Evolutionary conservation across 257 asterid species (phyloP), one percentile per base, ranked within the genome.

Genomic region (Gynochthodes officinalis): DNA sequence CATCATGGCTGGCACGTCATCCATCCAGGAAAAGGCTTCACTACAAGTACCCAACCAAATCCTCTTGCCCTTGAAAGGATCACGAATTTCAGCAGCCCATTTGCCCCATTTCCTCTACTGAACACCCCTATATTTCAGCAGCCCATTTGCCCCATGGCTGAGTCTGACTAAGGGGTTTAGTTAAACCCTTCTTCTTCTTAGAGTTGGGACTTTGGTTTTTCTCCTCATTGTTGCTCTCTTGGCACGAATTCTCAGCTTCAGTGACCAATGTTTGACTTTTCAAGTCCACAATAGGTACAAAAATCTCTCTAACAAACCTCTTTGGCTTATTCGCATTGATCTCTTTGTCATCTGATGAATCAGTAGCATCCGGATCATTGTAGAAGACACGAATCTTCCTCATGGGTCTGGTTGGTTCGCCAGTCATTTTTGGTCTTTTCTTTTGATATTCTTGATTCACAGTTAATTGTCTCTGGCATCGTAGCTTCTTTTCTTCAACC

Each of bases 31-130:
- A n/a, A n/a, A n/a, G n/a, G n/a, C n/a, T n/a, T n/a, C n/a, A n/a
- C n/a, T n/a, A n/a, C n/a, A n/a, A n/a, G n/a, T n/a, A n/a, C n/a
- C n/a, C n/a, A n/a, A n/a, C n/a, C n/a, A n/a, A n/a, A n/a, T n/a
- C n/a, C n/a, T n/a, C n/a, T n/a, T n/a, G n/a, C n/a, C n/a, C n/a
- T n/a, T n/a, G n/a, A n/a, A n/a, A n/a, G n/a, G n/a, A n/a, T n/a
- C n/a, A n/a, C n/a, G n/a, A 37, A 92, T 92, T 63, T 92, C 98
- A 0, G 98, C 96, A 1, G 96, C 98, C 94, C 94, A 92, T 77
- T 84, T 90, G 8, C 98, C 98, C 96, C 96, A 92, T 83, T 90
- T 88, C 1, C 98, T 83, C 71, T 81, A 96, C 0, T 96, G 87
- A n/a, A 92, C 96, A 27, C 96, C 98, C 76, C 79, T 81, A 76